Evolutionary conservation across 208 protist genomes (phyloP), one percentile per base, ranked within the genome.

Genomic region (Phytomonas sp.): DNA sequence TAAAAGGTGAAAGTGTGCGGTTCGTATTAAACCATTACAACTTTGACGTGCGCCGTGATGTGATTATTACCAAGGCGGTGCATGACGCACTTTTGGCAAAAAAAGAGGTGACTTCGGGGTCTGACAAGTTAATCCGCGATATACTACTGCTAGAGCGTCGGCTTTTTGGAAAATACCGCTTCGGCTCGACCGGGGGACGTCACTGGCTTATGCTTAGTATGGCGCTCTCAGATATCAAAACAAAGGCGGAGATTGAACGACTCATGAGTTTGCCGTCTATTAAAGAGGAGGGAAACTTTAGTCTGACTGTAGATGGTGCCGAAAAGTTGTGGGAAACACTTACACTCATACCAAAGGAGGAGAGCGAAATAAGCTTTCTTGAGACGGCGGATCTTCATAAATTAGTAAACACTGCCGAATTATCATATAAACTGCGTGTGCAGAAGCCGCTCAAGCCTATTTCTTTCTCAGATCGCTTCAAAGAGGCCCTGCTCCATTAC

Each of bases 11-110:
- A 73, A 72, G 68, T 16, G 81, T 85, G 34, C 81, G 91, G 29
- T 96, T 93, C 79, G 86, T 93, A 23, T 67, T 94, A 23, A 85
- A 94, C 67, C 91, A 96, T 79, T 96, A 90, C 80, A 94, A 94
- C 70, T 94, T 94, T 71, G 88, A 94, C 73, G 77, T 96, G 19
- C 91, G 91, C 34, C 91, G 91, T 26, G 91, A 96, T 75, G 88
- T 73, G 2, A 29, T 60, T 26, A 94, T 96, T 68, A 92, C 91
- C 2, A 76, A 80, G 29, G 78, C 78, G 56, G 81, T 92, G 40
- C 45, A 63, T 34, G 69, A 72, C 61, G 61, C 60, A 29, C 78
- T 87, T 29, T 73, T 81, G 10, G 75, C 78, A 45, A 76, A 78
- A 16, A 71, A 73, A 34, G 70, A 70, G 31, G 81, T 81, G 29